Evolutionary conservation across 1,284 basidiomycete genomes (phyloP).

Genomic region (Malassezia sympodialis): DNA sequence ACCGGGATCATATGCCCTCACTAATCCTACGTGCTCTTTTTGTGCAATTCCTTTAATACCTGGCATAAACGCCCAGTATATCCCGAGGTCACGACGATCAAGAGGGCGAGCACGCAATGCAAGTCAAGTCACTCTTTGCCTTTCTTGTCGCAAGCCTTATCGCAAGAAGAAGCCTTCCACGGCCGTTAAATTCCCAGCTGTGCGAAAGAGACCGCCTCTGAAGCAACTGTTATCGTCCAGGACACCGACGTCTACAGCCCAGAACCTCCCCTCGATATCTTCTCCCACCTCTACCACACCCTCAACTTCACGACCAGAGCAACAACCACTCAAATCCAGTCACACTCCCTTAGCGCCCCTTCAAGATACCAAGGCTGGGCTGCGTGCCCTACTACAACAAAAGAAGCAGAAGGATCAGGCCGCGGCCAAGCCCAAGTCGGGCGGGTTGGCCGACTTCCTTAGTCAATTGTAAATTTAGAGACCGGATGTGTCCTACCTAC

Average conservation of each 20-base stretch:
- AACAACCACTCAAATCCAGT: neutral
- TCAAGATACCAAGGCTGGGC: slow-evolving; percentile 7
- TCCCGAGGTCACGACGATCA: neutral
- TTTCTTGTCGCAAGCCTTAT: neutral
- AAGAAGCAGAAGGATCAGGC: slow-evolving; percentile 5
- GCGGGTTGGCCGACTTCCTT: slow-evolving; percentile 11
- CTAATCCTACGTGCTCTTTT: neutral
- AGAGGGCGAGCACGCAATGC: neutral
- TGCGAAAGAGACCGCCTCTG: neutral
- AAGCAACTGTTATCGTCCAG: neutral
- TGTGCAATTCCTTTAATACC: neutral
- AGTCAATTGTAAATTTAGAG: slow-evolving; percentile 1
- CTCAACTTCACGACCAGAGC: neutral
- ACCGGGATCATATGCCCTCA: neutral
- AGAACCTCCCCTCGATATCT: neutral
- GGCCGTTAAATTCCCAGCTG: neutral
- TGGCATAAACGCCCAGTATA: neutral
- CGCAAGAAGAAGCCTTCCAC: neutral
- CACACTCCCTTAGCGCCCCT: neutral
- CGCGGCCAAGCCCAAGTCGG: neutral
- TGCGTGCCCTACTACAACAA: slow-evolving; percentile 12
- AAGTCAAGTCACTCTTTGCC: neutral
- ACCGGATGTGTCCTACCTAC: neutral
- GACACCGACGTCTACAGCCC: neutral
- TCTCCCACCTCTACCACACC: neutral